Conservation (phyloP, 2,329 filamentous ascomycete species). For the Laburnicola sp. region DNA sequence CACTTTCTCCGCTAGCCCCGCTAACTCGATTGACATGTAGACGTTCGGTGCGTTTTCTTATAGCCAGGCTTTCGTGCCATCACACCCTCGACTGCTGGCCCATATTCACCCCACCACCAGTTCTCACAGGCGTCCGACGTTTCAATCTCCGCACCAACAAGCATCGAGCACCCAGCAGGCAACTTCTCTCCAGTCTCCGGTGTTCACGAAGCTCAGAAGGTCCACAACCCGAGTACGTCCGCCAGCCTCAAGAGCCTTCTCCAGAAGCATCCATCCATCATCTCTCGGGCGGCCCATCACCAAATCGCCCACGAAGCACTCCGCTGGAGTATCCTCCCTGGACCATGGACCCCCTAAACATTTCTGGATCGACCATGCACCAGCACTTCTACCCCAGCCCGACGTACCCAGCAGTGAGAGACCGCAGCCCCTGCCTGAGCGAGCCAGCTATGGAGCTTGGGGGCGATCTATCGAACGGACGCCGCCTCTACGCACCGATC, state of each 20-base stretch:
- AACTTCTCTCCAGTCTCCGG: slow-evolving; percentile 37
- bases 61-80: slow-evolving; percentile 36
- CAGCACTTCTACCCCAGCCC: slow-evolving; percentile 31
- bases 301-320: slow-evolving; percentile 47
- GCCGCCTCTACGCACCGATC: slow-evolving; percentile 49
- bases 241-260: slow-evolving; percentile 25
- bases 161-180: slow-evolving; percentile 26
- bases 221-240: slow-evolving; percentile 20
- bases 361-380: slow-evolving; percentile 35
- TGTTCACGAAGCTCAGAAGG: slow-evolving; percentile 34
- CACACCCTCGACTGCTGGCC: slow-evolving; percentile 38
- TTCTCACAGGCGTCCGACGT: slow-evolving; percentile 29
- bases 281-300: slow-evolving; percentile 27
- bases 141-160: slow-evolving; percentile 22
- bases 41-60: slow-evolving; percentile 33
- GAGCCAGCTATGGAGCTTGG: slow-evolving; percentile 35
- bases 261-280: slow-evolving; percentile 15
- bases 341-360: slow-evolving; percentile 48
- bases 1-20: slow-evolving; percentile 18
- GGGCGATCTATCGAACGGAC: slow-evolving; percentile 45
- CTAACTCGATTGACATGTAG: slow-evolving; percentile 10
- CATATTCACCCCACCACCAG: slow-evolving; percentile 26
- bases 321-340: slow-evolving; percentile 45
- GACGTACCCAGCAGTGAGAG: slow-evolving; percentile 32
- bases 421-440: slow-evolving; percentile 40